These are phyloP conservation scores for Phaeosphaeria sp. DNA, from an alignment of 2,329 filamentous ascomycete genomes.

Conservation along the genomic window DNA sequence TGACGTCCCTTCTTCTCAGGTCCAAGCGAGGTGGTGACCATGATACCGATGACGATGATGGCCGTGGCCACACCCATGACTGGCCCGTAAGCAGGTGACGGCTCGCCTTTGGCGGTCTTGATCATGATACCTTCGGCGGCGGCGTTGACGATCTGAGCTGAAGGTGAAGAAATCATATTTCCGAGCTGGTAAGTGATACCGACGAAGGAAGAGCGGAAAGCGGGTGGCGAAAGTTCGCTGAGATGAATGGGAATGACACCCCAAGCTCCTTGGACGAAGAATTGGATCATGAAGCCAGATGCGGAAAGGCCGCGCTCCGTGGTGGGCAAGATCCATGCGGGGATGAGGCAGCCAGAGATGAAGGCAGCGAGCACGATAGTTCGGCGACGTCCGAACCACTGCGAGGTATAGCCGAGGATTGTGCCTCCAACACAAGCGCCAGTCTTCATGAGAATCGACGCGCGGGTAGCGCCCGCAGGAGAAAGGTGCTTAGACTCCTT, in stretches of 20 bases:
- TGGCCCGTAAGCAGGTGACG: slow-evolving; percentile 74
- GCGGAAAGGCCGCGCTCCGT: slow-evolving; percentile 66
- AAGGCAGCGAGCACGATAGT: slow-evolving; percentile 69
- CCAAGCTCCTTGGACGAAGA: slow-evolving; percentile 56
- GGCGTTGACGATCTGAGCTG: slow-evolving; percentile 79
- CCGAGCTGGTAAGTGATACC: slow-evolving; percentile 77
- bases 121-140: slow-evolving; percentile 66
- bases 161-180: slow-evolving; percentile 76
- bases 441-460: slow-evolving; percentile 81
- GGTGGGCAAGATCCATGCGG: slow-evolving; percentile 73
- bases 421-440: slow-evolving; percentile 78
- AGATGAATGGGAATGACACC: slow-evolving; percentile 68
- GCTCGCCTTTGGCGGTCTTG: slow-evolving; percentile 60
- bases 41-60: slow-evolving; percentile 75
- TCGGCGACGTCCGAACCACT: slow-evolving; percentile 76
- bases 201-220: slow-evolving; percentile 74
- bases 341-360: slow-evolving; percentile 68
- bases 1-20: slow-evolving; percentile 75
- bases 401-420: slow-evolving; percentile 75
- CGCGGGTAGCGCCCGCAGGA: slow-evolving; percentile 70
- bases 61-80: slow-evolving; percentile 79
- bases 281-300: slow-evolving; percentile 72
- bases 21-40: slow-evolving; percentile 71
- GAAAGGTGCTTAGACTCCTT: slow-evolving; percentile 72
- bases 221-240: slow-evolving; percentile 74